Base-by-base conservation (phyloP, 345 rosid genomes). In the Hirschfeldia incana region DNA sequence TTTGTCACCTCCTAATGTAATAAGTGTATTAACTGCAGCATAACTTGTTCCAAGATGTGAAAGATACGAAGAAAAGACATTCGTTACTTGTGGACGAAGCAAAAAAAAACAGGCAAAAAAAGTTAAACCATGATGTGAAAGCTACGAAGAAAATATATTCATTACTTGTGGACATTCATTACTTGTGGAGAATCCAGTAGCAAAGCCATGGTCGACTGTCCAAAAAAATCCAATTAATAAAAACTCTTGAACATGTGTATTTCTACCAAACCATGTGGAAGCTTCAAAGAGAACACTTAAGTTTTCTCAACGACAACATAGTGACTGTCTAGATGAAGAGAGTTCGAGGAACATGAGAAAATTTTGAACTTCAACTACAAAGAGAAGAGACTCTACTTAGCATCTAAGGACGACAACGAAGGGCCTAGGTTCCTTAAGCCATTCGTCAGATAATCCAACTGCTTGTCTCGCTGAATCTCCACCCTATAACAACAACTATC, bases 11-110 rank as follows among this genome's bases (percentile, higher is more conserved):
- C 99, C 99, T 87, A 94, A 74, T 74, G 98, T 87, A 86, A 94
- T 84, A 73, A 94, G 92, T 36, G 98, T 67, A 82, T 91, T 92
- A 73, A 94, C 96, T 21, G 96, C 96, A 67, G 98, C 99, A 87
- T 92, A 94, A 53, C 89, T 94, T 77, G 99, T 92, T 76, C 95
- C 96, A 70, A 94, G 93, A 84, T 92, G 98, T 77, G 98, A 94
- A 93, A 94, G 83, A 98, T 94, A 87, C 71, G 57, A 65, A 78
- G 62, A 73, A 76, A 78, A 28, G 37, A 69, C 67, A 17, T 33
- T 58, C 42, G 21, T 83, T 72, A 80, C 34, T 39, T 33, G 36
- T 34, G 63, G 34, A 49, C 4, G 6, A 16, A 9, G 21, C 21
- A 21, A 21, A 65, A 17, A 5, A 21, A 6, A n/a, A n/a, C 66